Evolutionary conservation across 768 basidiomycete species (phyloP).

Genomic region (Kwoniella sp.): DNA sequence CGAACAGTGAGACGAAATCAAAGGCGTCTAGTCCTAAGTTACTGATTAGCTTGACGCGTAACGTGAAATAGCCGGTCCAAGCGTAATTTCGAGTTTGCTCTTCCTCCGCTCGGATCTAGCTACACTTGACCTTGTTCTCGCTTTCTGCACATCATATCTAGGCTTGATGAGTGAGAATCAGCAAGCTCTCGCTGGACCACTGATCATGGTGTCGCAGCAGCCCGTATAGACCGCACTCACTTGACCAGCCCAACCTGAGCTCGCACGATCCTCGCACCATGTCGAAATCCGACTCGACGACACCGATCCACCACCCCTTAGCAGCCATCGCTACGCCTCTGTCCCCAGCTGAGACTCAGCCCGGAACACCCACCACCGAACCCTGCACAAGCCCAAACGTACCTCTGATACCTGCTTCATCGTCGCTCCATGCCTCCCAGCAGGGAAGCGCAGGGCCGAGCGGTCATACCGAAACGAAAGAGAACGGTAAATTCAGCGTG

Average conservation of each 20-base stretch:
- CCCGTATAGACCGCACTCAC: too few relatives aligned
- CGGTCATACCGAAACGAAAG: not conserved
- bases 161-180: too few relatives aligned
- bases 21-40: too few relatives aligned
- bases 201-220: too few relatives aligned
- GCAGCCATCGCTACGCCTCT: constrained; percentile 3
- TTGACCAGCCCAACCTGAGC: too few relatives aligned
- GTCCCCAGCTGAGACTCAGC: not conserved
- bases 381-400: not conserved
- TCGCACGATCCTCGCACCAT: too few relatives aligned
- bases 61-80: not conserved
- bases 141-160: too few relatives aligned
- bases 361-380: not conserved
- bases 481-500: constrained; percentile 10
- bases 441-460: not conserved
- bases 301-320: constrained; percentile 1
- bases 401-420: not conserved
- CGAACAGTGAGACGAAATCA: too few relatives aligned
- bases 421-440: too few relatives aligned
- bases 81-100: not conserved
- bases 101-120: not conserved
- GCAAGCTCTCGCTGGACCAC: too few relatives aligned
- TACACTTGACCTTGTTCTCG: too few relatives aligned
- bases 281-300: not conserved
- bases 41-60: not conserved